These are phyloP conservation scores for Ensete ventricosum DNA, from an alignment of 176 grass and related monocot species.

Conservation along the genomic window DNA sequence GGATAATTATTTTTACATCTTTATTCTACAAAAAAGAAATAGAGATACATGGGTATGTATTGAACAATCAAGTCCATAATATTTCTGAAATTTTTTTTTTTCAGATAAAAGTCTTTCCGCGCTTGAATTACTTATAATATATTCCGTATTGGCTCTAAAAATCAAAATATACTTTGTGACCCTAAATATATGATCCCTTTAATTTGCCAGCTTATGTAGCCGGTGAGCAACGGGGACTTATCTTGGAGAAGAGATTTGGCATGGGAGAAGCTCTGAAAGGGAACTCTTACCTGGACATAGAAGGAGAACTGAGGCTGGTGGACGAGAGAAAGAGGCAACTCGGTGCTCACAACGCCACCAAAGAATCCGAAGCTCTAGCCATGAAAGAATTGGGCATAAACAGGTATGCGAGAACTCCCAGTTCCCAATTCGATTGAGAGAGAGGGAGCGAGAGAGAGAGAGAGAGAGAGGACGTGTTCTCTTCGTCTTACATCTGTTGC, in stretches of 20 bases:
- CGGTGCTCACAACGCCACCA: neutral
- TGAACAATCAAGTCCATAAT: too few relatives aligned
- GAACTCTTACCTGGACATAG: constrained; percentile 49
- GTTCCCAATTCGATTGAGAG: neutral
- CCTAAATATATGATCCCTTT: neutral
- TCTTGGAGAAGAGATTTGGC: constrained; percentile 49
- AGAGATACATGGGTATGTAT: too few relatives aligned
- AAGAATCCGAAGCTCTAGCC: constrained; percentile 26
- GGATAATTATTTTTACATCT: too few relatives aligned
- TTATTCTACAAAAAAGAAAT: too few relatives aligned
- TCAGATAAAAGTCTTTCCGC: too few relatives aligned
- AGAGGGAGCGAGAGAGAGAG: neutral
- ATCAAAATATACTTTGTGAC: neutral
- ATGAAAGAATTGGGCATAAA: constrained; percentile 85
- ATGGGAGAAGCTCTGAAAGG: constrained; percentile 40
- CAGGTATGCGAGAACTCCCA: constrained; percentile 14
- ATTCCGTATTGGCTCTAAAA: neutral
- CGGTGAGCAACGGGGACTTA: constrained; percentile 52
- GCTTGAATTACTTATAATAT: neutral
- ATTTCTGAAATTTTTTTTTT: too few relatives aligned
- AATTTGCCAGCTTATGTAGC: constrained; percentile 40
- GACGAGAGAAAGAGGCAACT: constrained; percentile 37
- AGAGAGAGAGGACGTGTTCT: neutral
- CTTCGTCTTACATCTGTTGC: constrained; percentile 1
- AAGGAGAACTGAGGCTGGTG: constrained; percentile 48